phyloP scores from a whole-genome alignment of 495 filamentous ascomycete species.

The Corynascus novoguineensis region DNA sequence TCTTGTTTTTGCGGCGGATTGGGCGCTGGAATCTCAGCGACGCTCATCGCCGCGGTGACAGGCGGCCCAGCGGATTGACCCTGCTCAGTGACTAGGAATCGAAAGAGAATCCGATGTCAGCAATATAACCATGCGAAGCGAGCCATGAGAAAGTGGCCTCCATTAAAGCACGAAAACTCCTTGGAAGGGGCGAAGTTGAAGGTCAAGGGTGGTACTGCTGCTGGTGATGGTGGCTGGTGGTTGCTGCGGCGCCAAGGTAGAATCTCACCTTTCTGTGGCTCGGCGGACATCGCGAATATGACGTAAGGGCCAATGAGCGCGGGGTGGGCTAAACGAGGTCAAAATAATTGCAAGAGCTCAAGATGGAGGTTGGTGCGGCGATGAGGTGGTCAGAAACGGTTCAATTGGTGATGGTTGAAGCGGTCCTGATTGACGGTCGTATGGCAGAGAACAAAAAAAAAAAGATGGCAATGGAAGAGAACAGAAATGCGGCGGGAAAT shows the following conservation, averaged over 20 bases:
- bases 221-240: too few relatives aligned
- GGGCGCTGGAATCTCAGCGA: constrained; percentile 9
- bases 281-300: constrained; percentile 38
- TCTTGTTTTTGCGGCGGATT: constrained; percentile 7
- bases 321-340: background rate
- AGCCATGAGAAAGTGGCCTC: background rate
- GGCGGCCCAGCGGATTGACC: constrained; percentile 7
- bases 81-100: constrained; percentile 18
- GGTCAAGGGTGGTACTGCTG: background rate
- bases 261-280: constrained; percentile 40
- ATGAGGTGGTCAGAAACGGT: background rate
- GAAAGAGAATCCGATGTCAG: constrained; percentile 10
- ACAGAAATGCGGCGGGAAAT: background rate
- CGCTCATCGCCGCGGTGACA: constrained; percentile 5
- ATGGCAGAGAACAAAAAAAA: background rate
- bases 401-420: background rate
- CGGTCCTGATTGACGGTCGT: background rate
- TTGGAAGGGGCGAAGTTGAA: background rate
- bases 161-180: background rate
- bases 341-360: constrained; percentile 1
- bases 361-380: background rate
- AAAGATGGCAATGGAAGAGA: background rate
- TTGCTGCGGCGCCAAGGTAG: background rate
- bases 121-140: background rate
- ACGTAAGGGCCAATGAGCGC: constrained; percentile 33